These are phyloP conservation scores for Thraustochytrium striatum DNA, from an alignment of 352 stramenopile genomes.

Conservation along the genomic window DNA sequence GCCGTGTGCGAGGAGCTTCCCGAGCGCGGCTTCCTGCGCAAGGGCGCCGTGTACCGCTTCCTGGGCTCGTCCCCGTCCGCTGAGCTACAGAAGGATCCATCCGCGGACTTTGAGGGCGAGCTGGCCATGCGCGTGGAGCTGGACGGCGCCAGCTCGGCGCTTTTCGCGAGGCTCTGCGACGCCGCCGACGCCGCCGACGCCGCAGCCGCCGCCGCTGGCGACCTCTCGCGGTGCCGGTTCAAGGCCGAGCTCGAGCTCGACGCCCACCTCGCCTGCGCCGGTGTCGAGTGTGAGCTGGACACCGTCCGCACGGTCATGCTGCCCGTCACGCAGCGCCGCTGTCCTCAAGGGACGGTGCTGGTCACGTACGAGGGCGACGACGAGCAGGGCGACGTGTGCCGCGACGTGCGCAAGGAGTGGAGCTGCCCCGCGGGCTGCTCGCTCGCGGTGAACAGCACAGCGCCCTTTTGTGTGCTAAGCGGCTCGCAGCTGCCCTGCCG, in stretches of 20 bases:
- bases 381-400: neutral
- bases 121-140: conserved; percentile 48
- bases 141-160: conserved; percentile 49
- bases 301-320: conserved; percentile 60
- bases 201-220: no score
- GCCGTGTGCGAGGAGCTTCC: conserved; percentile 63
- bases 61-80: conserved; percentile 47
- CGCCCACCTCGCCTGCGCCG: conserved; percentile 52
- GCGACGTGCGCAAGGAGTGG: neutral
- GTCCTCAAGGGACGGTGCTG: neutral
- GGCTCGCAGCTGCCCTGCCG: neutral
- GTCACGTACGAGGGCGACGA: neutral
- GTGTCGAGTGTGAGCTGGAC: conserved; percentile 59
- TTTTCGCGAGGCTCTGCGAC: conserved; percentile 56
- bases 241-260: conserved; percentile 53
- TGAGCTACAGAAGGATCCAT: conserved; percentile 6
- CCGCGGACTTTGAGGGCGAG: conserved; percentile 41
- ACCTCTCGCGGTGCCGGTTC: conserved; percentile 51
- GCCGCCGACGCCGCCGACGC: neutral
- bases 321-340: conserved; percentile 18
- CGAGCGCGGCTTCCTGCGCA: conserved; percentile 57
- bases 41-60: conserved; percentile 57
- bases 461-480: neutral
- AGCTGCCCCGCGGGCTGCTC: neutral
- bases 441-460: neutral